Conservation (phyloP, 2,329 filamentous ascomycete species). For the Neofusicoccum ribis region DNA sequence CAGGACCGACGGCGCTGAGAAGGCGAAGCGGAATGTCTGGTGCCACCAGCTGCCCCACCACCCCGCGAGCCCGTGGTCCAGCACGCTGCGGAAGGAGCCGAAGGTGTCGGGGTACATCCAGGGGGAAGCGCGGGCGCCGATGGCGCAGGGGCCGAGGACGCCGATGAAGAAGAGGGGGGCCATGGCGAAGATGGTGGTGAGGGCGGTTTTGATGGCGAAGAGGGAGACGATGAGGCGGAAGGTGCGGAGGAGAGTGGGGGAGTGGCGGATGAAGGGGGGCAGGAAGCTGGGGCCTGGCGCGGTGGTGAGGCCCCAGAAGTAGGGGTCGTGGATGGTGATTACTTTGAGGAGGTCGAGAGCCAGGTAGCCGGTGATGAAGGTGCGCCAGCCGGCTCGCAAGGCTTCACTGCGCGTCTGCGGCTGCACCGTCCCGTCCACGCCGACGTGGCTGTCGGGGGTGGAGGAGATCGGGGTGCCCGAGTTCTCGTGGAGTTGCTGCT, state of each 20-base stretch:
- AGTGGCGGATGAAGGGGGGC: slow-evolving; percentile 44
- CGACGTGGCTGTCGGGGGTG: slow-evolving; percentile 15
- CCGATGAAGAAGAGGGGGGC: slow-evolving; percentile 62
- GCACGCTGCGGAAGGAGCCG: slow-evolving; percentile 54
- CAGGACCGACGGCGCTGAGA: slow-evolving; percentile 60
- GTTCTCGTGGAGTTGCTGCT: slow-evolving; percentile 38
- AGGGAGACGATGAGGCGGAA: slow-evolving; percentile 61
- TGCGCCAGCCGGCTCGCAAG: slow-evolving; percentile 35
- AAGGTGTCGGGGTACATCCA: slow-evolving; percentile 65
- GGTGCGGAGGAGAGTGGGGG: slow-evolving; percentile 49
- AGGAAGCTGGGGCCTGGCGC: slow-evolving; percentile 44
- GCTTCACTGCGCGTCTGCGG: slow-evolving; percentile 37
- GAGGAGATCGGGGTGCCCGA: slow-evolving; percentile 23
- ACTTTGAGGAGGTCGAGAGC: slow-evolving; percentile 69
- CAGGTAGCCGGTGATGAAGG: slow-evolving; percentile 61
- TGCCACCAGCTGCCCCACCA: slow-evolving; percentile 92
- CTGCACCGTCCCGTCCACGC: slow-evolving; percentile 38
- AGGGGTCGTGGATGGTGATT: slow-evolving; percentile 72
- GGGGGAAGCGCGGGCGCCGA: slow-evolving; percentile 60
- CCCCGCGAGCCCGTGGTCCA: slow-evolving; percentile 72
- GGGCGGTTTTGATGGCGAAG: slow-evolving; percentile 57
- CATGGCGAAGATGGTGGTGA: slow-evolving; percentile 62
- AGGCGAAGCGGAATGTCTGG: slow-evolving; percentile 78
- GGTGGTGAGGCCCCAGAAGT: slow-evolving; percentile 62
- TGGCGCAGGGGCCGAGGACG: slow-evolving; percentile 57